Evolutionary conservation across 768 basidiomycete species (phyloP).

Genomic region (Boletus coccyginus): DNA sequence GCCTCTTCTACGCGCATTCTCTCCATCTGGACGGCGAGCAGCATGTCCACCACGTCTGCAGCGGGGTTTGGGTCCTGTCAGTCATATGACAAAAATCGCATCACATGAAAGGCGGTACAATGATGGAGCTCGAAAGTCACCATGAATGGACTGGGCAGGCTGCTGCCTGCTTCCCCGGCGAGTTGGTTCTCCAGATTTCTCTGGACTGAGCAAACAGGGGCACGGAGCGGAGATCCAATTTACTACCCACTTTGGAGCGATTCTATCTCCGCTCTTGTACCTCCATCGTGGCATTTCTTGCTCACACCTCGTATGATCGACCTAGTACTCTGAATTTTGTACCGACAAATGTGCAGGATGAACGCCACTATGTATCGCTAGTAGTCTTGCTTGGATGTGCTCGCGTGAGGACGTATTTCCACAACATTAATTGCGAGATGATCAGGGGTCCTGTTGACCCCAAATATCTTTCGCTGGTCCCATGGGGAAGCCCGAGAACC

Average conservation of each 20-base stretch:
- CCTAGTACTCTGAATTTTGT: background rate
- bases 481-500: slow-evolving; percentile 41
- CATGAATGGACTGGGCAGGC: slow-evolving; percentile 7
- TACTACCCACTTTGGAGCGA: background rate
- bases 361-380: background rate
- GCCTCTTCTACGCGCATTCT: slow-evolving; percentile 54
- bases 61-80: slow-evolving; percentile 12
- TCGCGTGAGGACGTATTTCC: background rate
- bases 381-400: slow-evolving; percentile 12
- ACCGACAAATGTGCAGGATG: background rate
- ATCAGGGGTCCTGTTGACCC: background rate
- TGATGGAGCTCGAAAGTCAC: slow-evolving; percentile 2
- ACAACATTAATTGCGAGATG: background rate
- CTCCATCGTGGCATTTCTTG: background rate
- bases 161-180: background rate
- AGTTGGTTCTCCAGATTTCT: slow-evolving; percentile 6
- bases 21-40: slow-evolving; percentile 54
- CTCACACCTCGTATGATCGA: too few species aligned
- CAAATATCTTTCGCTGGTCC: slow-evolving; percentile 24
- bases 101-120: slow-evolving; percentile 1
- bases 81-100: background rate
- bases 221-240: slow-evolving; percentile 6
- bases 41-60: slow-evolving; percentile 40
- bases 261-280: background rate
- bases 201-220: background rate